Evolutionary conservation across 768 basidiomycete genomes (phyloP), one percentile per base, ranked within the genome.

Genomic region (Tulasnella sp.): DNA sequence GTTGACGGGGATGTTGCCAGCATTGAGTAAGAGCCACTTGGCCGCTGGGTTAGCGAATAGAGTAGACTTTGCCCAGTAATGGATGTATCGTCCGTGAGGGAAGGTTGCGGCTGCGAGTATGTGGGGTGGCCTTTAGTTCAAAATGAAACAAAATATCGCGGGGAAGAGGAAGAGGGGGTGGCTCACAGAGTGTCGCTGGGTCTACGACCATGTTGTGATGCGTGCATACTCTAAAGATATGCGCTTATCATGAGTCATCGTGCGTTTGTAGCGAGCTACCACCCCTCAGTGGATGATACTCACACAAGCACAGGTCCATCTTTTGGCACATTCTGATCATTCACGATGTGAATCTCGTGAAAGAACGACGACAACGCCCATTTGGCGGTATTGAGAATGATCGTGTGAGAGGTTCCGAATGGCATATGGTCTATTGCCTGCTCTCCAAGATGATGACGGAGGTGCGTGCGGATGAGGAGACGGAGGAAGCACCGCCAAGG

Each of bases 1-100:
- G 71, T 96, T 94, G 34, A 98, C 95, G 23, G 95, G 93, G 64
- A 99, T 94, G 71, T 96, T 96, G n/a, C 96, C 94, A 1, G 95
- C 87, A 62, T 87, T 86, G 55, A 80, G 80, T 8, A 98, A 77
- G 61, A 98, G 78, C 64, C 81, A 84, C 26, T 79, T 77, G 59
- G 85, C 74, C 9, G 82, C 70, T 2, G 89, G 89, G 69, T 96
- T 86, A 17, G 74, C 79, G 70, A 95, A 98, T 47, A 99, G 75
- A 49, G 81, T 72, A 81, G 91, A 87, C 80, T 98, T 98, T 68
- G 88, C 89, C 95, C 95, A 88, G 67, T 88, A 90, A 70, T 96
- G 88, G 55, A 98, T 73, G 51, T 85, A 84, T 63, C 91, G 80
- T 60, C 75, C 73, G 71, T 88, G 80, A 23, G 94, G 93, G 70